Base-by-base conservation (phyloP, 2,329 filamentous ascomycete genomes). In the Geosmithia flava region DNA sequence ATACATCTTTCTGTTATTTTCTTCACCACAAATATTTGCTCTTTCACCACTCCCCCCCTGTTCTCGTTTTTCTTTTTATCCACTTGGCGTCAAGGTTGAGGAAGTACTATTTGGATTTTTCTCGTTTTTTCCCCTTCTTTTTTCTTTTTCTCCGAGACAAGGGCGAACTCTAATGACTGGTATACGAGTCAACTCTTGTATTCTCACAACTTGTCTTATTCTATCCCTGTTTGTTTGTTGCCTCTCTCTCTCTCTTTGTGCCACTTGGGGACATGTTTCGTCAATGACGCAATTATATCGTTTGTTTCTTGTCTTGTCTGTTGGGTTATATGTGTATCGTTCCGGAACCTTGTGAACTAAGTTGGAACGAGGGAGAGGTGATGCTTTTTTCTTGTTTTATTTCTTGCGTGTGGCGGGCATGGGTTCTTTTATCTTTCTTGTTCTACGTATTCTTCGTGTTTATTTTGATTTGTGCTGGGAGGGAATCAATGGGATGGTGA, bases 101-200 rank as follows among this genome's bases (percentile, higher is more conserved):
- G 19, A 44, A 44, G 42, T 44, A 44, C 15, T 42, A 44, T 23
- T 42, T 47, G 44, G 48, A 54, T 46, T 48, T 49, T 42, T 50
- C 37, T 52, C 51, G 20, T 50, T 50, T 53, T 47, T 16, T 51
- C 50, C 41, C 48, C 52, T 52, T 47, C 51, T 52, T 50, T 49
- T 47, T 53, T 56, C 42, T 33, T 47, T 42, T 23, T 16, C 42
- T 47, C 47, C 27, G 20, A 44, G 15, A 44, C 20, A 29, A 44
- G 42, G 6, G 42, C 42, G 10, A 29, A 44, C 20, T 44, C 42
- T 44, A 23, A 29, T 44, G 20, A 16, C 20, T 20, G 19, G 16
- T 16, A 7, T 27, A 16, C 27, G 20, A 29, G 42, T 19, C 20
- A 19, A 16, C n/a, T 16, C 27, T 44, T 16, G 42, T 7, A 7